Evolutionary conservation across 2,329 filamentous ascomycete species (phyloP), one percentile per base, ranked within the genome.

Genomic region (Colletotrichum sojae): DNA sequence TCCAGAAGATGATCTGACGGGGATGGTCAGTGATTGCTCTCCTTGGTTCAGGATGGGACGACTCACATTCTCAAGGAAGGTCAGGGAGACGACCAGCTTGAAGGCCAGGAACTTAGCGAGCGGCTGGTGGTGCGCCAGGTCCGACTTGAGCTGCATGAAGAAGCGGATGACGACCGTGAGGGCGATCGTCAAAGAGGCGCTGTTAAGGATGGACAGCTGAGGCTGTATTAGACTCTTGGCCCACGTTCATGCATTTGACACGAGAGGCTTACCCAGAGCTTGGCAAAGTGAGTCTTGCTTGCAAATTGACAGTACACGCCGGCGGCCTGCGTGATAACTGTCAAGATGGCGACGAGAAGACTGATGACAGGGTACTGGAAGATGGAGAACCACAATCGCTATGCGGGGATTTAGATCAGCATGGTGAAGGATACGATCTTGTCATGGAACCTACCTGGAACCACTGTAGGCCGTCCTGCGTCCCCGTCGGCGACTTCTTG

Each of bases 291-390:
- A 5, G 74, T 40, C 46, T 73, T 74, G 39, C 72, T 75, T 15
- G 73, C 74, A 5, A 71, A 75, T 18, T 77, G 74, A 68, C 79
- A 80, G 71, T 76, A 80, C 15, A 75, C 72, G 5, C 73, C 73
- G 1, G 71, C 71, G 0, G 71, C 74, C 51, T 80, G 72, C 3
- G 77, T 77, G 61, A 78, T 73, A 51, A 73, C 73, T n/a, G 75
- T 75, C 36, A 76, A 53, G 36, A 76, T 89, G 82, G 71, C 86
- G 82, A 77, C 84, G 4, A 75, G 20, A n/a, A 78, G 46, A 39
- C 75, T 70, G 25, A 81, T 64, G 27, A 78, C 71, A 0, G 82
- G 79, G 51, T 82, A 83, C 72, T 84, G 83, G 49, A 84, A 80
- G 45, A 83, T 75, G 12, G 72, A 67, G 60, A 80, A 70, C 76